Percentiles rank a stretch among this genome's conserved stretches.
Evolutionary conservation across 2,329 filamentous ascomycete genomes (phyloP).

Genomic region (Phialocephala subalpina): DNA sequence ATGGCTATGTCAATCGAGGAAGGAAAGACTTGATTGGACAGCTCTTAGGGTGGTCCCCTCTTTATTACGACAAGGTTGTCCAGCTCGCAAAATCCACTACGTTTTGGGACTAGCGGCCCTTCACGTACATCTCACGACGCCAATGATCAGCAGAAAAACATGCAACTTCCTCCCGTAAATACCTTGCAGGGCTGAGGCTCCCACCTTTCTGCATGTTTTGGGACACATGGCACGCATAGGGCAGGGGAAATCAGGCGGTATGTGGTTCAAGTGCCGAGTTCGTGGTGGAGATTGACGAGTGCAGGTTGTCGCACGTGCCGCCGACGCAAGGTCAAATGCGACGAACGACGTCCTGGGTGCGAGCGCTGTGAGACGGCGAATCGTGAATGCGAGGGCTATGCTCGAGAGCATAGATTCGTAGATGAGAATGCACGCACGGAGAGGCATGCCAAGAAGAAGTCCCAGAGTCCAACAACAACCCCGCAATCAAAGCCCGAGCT

Average conservation of each 20-base stretch:
- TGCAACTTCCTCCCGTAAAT: background rate
- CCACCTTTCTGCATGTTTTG: constrained; percentile 5
- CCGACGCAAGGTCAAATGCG: constrained; percentile 24
- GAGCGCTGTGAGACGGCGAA: constrained; percentile 19
- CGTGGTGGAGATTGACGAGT: constrained; percentile 2
- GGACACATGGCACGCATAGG: constrained; percentile 12
- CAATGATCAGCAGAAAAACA: background rate
- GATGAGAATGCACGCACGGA: constrained; percentile 16
- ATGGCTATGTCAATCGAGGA: no score
- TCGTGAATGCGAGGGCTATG: constrained; percentile 19
- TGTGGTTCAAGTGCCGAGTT: background rate
- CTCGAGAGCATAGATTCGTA: constrained; percentile 17
- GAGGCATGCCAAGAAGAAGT: constrained; percentile 3
- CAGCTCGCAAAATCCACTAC: constrained; percentile 1
- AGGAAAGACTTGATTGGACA: background rate
- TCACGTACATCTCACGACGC: background rate
- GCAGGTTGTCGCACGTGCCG: constrained; percentile 20
- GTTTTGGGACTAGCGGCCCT: background rate
- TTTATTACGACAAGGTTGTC: background rate
- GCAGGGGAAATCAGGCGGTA: constrained; percentile 16
- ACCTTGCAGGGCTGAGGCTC: background rate
- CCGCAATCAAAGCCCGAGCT: background rate
- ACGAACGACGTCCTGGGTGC: constrained; percentile 26
- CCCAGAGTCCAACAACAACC: background rate
- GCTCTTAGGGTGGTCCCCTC: background rate